Percentiles rank a stretch among this genome's conserved stretches.
These are phyloP conservation scores for Annulohypoxylon truncatum DNA, from an alignment of 2,329 filamentous ascomycete genomes.

Conservation along the genomic window DNA sequence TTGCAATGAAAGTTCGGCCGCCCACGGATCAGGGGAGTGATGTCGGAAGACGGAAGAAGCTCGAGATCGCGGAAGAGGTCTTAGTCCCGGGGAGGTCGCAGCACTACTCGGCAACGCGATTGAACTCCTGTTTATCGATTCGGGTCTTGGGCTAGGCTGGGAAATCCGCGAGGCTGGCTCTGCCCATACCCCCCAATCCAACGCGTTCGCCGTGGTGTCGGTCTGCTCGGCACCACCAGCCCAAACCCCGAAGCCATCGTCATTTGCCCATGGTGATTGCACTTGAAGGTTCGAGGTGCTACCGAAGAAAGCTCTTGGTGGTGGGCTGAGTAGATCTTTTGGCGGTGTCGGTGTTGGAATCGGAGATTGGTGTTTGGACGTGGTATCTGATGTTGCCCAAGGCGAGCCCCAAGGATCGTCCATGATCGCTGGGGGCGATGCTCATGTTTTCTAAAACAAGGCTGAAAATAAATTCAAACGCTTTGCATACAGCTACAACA, in stretches of 20 bases:
- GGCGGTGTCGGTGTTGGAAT: constrained; percentile 48
- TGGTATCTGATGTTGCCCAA: constrained; percentile 62
- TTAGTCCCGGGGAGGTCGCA: constrained; percentile 52
- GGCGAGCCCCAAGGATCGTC: constrained; percentile 73
- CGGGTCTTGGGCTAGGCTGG: constrained; percentile 49
- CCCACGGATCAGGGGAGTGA: constrained; percentile 58
- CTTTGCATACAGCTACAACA: constrained; percentile 21
- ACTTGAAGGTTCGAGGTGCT: constrained; percentile 46
- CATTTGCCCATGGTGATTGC: constrained; percentile 57
- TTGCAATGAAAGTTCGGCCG: constrained; percentile 49
- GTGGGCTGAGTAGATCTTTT: constrained; percentile 55
- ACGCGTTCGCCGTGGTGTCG: constrained; percentile 37
- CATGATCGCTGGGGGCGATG: constrained; percentile 58
- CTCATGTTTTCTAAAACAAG: constrained; percentile 43
- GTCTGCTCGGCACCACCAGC: constrained; percentile 46
- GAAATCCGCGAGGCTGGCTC: constrained; percentile 47
- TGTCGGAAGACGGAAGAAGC: constrained; percentile 50
- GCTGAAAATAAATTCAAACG: constrained; percentile 9
- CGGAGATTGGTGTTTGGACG: constrained; percentile 48
- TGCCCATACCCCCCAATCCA: constrained; percentile 50
- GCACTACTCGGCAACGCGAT: constrained; percentile 56
- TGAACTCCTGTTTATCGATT: constrained; percentile 52
- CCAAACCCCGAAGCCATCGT: constrained; percentile 56
- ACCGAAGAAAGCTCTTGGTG: constrained; percentile 57
- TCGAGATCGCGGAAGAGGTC: constrained; percentile 48